These are phyloP conservation scores for Agapanthus africanus DNA, from an alignment of 106 monocot species.

Conservation along the genomic window DNA sequence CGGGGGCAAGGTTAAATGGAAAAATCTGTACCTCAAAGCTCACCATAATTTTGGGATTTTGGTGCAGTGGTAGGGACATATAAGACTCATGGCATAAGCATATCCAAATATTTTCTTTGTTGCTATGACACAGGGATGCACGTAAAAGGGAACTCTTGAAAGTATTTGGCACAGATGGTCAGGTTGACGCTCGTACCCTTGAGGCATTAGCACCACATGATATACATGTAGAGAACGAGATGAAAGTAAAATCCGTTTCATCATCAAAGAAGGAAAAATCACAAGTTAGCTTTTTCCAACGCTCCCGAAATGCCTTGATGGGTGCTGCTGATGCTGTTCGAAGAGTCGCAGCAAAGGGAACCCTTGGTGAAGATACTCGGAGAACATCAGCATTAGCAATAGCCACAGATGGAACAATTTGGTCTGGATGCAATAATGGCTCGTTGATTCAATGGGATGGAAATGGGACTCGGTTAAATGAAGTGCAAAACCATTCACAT, in stretches of 20 bases:
- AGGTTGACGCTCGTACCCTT: slow-evolving; percentile 31
- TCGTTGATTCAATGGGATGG: slow-evolving; percentile 51
- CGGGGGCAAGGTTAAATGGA: no score
- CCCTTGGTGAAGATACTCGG: slow-evolving; percentile 43
- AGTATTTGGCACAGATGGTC: slow-evolving; percentile 45
- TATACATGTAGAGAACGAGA: slow-evolving; percentile 30
- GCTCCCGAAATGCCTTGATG: slow-evolving; percentile 49
- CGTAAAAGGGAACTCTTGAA: slow-evolving; percentile 46
- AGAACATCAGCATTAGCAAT: slow-evolving; percentile 39
- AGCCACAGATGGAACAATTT: slow-evolving; percentile 40
- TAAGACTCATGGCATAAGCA: not conserved
- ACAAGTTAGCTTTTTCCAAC: slow-evolving; percentile 42
- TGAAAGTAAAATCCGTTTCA: slow-evolving; percentile 28
- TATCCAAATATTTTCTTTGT: no score
- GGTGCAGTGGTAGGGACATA: not conserved
- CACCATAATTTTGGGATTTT: no score
- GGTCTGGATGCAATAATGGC: slow-evolving; percentile 53
- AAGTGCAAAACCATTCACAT: slow-evolving; percentile 30
- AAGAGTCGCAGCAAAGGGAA: slow-evolving; percentile 47
- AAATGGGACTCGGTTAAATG: slow-evolving; percentile 39
- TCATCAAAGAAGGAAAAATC: slow-evolving; percentile 46
- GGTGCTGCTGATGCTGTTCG: slow-evolving; percentile 64
- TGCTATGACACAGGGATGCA: slow-evolving; percentile 38
- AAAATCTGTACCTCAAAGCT: no score
- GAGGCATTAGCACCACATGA: slow-evolving; percentile 29